Evolutionary conservation across 306 rosid species (phyloP).

Genomic region (Alnus rubra): DNA sequence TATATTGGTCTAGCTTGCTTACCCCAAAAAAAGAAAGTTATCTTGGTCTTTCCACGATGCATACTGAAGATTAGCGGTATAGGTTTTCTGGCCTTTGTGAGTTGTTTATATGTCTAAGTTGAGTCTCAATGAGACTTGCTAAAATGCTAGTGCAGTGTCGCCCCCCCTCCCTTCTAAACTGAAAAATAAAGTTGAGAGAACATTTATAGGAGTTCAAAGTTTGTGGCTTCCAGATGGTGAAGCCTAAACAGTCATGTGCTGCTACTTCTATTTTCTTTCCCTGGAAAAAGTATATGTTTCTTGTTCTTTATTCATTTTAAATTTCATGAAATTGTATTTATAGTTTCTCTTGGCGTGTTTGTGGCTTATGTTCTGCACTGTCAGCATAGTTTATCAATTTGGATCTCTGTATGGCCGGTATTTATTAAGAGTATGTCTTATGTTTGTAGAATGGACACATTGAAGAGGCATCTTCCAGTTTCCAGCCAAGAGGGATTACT

Average conservation of each 20-base stretch:
- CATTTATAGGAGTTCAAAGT: no score
- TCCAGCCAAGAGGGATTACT: constrained; percentile 58
- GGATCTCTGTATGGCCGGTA: background rate
- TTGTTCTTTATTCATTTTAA: background rate
- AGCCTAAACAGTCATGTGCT: background rate
- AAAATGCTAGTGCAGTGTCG: no score
- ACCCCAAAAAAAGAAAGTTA: no score
- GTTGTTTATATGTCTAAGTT: no score
- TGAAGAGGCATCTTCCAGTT: constrained; percentile 68
- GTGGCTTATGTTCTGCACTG: background rate
- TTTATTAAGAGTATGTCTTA: background rate
- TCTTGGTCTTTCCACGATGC: no score
- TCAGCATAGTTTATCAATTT: background rate
- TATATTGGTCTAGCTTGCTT: no score
- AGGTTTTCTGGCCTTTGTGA: no score
- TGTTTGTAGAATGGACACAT: constrained; percentile 62
- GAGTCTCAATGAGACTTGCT: no score
- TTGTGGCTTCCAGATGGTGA: no score
- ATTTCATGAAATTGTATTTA: background rate
- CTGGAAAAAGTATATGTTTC: background rate
- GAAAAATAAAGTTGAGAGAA: no score
- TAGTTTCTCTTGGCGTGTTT: background rate
- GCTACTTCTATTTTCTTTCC: background rate
- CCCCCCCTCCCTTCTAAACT: no score
- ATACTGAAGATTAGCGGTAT: no score